Percentiles rank a stretch among this genome's conserved stretches.
phyloP scores from a whole-genome alignment of 352 stramenopile species.

The Aphanomyces invadans region DNA sequence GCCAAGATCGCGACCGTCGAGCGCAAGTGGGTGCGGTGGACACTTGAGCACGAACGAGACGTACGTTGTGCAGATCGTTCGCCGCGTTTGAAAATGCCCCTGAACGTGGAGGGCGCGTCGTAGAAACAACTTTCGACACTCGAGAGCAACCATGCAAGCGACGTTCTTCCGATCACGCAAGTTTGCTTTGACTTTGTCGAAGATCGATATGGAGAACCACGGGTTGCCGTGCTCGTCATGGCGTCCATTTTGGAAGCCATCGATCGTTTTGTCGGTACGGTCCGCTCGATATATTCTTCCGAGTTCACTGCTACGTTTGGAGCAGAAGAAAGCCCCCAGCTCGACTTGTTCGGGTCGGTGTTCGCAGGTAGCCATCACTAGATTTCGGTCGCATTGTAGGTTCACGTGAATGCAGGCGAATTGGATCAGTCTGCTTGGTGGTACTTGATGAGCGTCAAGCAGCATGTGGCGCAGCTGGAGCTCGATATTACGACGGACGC shows the following conservation, averaged over 20 bases:
- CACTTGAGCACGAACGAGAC: constrained; percentile 11
- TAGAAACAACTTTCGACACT: neutral
- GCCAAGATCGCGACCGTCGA: constrained; percentile 1
- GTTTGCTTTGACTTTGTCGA: neutral
- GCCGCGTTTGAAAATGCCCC: too few relatives aligned
- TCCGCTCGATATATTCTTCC: too few relatives aligned
- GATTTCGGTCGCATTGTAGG: neutral
- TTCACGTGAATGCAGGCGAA: neutral
- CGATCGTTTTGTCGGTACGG: constrained; percentile 1
- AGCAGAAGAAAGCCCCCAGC: constrained; percentile 6
- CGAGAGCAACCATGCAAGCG: neutral
- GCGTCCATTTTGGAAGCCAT: constrained; percentile 8
- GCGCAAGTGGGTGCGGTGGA: constrained; percentile 13
- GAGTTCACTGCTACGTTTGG: neutral
- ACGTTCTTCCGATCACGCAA: neutral
- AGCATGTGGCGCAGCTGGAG: constrained; percentile 4
- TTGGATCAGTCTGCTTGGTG: constrained; percentile 22
- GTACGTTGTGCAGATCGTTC: too few relatives aligned
- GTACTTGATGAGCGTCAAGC: constrained; percentile 19
- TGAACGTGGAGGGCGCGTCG: too few relatives aligned
- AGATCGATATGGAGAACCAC: constrained; percentile 22
- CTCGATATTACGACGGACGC: constrained; percentile 16
- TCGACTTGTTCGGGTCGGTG: constrained; percentile 17
- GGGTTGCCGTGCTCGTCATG: neutral
- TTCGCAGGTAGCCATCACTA: constrained; percentile 10